Evolutionary conservation across 1,139 yeast genomes (phyloP).

Genomic region (Arxiozyma telluris): DNA sequence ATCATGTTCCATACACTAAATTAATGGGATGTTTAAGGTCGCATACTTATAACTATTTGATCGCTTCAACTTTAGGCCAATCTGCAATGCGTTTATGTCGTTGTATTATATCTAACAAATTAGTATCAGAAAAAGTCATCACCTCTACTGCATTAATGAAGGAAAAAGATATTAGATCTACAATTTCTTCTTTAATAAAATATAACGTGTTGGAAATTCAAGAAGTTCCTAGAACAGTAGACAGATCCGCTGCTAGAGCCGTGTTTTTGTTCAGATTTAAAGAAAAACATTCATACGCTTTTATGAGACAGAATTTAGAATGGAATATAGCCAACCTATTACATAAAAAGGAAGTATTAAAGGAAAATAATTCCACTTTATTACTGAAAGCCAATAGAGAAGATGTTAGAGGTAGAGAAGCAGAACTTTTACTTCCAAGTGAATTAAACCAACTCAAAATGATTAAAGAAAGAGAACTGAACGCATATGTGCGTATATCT

Average conservation of each 20-base stretch:
- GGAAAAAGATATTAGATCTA: constrained; percentile 65
- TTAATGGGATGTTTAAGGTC: constrained; percentile 42
- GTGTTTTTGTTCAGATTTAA: constrained; percentile 73
- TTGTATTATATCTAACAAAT: constrained; percentile 55
- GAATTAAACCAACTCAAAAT: constrained; percentile 65
- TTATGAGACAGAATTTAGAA: constrained; percentile 46
- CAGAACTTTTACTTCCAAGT: constrained; percentile 59
- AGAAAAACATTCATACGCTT: constrained; percentile 41
- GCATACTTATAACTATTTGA: constrained; percentile 50
- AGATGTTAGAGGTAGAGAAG: constrained; percentile 80
- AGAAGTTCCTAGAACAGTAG: constrained; percentile 88
- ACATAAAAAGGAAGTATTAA: constrained; percentile 46
- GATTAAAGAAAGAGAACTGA: constrained; percentile 50
- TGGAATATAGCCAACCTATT: constrained; percentile 63
- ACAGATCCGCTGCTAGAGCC: constrained; percentile 85
- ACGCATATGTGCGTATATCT: constrained; percentile 44
- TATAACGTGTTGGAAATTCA: constrained; percentile 64
- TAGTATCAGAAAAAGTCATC: constrained; percentile 80
- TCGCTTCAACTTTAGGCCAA: constrained; percentile 49
- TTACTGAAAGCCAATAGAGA: constrained; percentile 77
- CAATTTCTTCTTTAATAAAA: constrained; percentile 46
- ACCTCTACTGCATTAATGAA: constrained; percentile 67
- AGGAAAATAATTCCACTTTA: constrained; percentile 55
- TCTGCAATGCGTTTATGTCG: constrained; percentile 57
- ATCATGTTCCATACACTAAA: constrained; percentile 37